Conservation (phyloP, 2,329 filamentous ascomycete species). For the Exutisphaerella laricina region DNA sequence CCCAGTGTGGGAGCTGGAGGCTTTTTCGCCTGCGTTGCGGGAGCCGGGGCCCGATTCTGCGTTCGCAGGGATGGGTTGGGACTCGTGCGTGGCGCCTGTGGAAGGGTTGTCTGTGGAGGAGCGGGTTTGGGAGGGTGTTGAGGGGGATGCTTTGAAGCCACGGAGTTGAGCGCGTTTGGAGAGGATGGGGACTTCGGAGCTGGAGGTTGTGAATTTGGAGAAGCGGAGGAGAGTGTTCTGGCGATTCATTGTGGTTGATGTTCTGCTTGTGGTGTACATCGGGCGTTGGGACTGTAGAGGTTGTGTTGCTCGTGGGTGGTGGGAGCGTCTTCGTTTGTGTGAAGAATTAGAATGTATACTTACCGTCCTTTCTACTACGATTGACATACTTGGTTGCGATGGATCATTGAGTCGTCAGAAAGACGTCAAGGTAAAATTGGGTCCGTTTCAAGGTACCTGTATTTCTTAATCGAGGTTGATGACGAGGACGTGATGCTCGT, state of each 20-base stretch:
- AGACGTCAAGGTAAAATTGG: slow-evolving; percentile 2
- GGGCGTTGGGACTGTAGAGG: too few species aligned
- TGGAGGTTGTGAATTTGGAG: background rate
- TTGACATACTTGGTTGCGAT: background rate
- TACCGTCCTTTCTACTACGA: background rate
- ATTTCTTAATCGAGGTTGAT: background rate
- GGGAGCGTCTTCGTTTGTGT: background rate
- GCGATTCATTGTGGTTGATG: background rate
- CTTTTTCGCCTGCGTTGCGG: background rate
- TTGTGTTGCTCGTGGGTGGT: background rate
- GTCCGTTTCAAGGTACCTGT: too few species aligned
- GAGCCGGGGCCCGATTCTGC: background rate
- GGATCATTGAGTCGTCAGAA: background rate
- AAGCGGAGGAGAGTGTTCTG: slow-evolving; percentile 1
- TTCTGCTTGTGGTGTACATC: background rate
- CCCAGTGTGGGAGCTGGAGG: background rate
- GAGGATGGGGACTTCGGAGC: slow-evolving; percentile 2
- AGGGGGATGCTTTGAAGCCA: background rate
- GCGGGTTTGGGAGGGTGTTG: background rate
- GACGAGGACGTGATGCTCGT: background rate
- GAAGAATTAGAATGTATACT: background rate
- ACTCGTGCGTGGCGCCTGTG: background rate
- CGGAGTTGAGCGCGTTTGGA: slow-evolving; percentile 1
- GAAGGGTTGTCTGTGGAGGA: slow-evolving; percentile 1
- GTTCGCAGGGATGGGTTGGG: background rate